phyloP scores from a whole-genome alignment of 441 rosid genomes.

The Erodium moschatum region DNA sequence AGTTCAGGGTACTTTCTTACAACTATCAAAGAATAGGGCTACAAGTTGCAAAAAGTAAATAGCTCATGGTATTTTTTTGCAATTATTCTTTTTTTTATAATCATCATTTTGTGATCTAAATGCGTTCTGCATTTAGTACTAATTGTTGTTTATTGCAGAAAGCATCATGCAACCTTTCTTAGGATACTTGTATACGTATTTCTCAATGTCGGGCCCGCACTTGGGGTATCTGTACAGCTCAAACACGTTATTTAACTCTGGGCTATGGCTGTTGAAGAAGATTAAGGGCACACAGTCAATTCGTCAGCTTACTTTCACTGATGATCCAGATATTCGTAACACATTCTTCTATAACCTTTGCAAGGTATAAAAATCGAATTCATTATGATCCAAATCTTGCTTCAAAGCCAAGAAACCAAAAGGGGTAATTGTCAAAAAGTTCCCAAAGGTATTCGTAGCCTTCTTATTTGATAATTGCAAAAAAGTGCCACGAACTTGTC shows the following conservation, averaged over 20 bases:
- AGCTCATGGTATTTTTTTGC: conserved; percentile 2
- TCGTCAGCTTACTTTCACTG: conserved; percentile 93
- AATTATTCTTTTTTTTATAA: too few species aligned
- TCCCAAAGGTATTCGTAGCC: too few species aligned
- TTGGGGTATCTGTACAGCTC: conserved; percentile 91
- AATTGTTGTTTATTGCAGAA: conserved; percentile 36
- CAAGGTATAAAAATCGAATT: conserved; percentile 39
- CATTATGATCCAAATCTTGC: not conserved
- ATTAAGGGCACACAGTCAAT: conserved; percentile 75
- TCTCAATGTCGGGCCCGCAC: conserved; percentile 90
- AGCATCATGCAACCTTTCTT: conserved; percentile 71
- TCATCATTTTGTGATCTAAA: conserved; percentile 16
- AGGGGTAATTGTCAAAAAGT: too few species aligned
- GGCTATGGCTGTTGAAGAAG: conserved; percentile 86
- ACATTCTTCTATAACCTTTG: conserved; percentile 79
- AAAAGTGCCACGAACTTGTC: not conserved
- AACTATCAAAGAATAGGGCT: too few species aligned
- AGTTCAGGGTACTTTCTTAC: too few species aligned
- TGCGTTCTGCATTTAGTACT: not conserved
- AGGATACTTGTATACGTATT: conserved; percentile 51
- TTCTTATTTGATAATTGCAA: too few species aligned
- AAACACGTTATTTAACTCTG: conserved; percentile 85
- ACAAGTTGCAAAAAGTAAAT: too few species aligned
- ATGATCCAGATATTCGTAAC: conserved; percentile 61
- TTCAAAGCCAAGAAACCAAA: not conserved